Conservation (phyloP, 2,329 filamentous ascomycete species). For the Mycosphaerella sp. region DNA sequence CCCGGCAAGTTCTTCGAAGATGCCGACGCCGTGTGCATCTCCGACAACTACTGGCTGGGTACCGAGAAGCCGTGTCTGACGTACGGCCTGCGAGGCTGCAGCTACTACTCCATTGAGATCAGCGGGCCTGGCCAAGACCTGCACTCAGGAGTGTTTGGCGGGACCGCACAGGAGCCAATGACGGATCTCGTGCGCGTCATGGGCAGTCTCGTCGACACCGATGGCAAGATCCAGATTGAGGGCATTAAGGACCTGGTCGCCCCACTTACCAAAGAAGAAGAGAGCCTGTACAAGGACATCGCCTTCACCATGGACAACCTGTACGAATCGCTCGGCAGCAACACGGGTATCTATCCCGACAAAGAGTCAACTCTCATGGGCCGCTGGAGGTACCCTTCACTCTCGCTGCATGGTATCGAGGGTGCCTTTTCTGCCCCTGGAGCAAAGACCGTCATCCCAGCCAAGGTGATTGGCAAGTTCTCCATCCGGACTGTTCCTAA, state of each 20-base stretch:
- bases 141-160: conserved; percentile 95
- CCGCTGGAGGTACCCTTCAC: conserved; percentile 88
- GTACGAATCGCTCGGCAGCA: conserved; percentile 82
- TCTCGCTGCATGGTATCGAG: conserved; percentile 91
- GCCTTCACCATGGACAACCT: conserved; percentile 95
- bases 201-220: conserved; percentile 73
- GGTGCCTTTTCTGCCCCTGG: conserved; percentile 89
- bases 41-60: conserved; percentile 99
- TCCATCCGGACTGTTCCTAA: conserved; percentile 94
- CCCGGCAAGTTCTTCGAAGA: conserved; percentile 77
- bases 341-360: conserved; percentile 77
- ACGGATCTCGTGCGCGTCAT: conserved; percentile 84
- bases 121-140: conserved; percentile 88
- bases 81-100: conserved; percentile 93
- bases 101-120: conserved; percentile 92
- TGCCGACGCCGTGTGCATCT: conserved; percentile 93
- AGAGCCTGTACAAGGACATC: conserved; percentile 79
- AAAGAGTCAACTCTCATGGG: conserved; percentile 94
- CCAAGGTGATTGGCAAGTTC: conserved; percentile 97
- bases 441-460: conserved; percentile 97
- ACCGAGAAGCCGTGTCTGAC: conserved; percentile 98
- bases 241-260: conserved; percentile 92
- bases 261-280: conserved; percentile 77
- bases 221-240: conserved; percentile 91
- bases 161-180: conserved; percentile 97